Conservation (phyloP, 495 filamentous ascomycete species). For the Neurospora intermedia region DNA sequence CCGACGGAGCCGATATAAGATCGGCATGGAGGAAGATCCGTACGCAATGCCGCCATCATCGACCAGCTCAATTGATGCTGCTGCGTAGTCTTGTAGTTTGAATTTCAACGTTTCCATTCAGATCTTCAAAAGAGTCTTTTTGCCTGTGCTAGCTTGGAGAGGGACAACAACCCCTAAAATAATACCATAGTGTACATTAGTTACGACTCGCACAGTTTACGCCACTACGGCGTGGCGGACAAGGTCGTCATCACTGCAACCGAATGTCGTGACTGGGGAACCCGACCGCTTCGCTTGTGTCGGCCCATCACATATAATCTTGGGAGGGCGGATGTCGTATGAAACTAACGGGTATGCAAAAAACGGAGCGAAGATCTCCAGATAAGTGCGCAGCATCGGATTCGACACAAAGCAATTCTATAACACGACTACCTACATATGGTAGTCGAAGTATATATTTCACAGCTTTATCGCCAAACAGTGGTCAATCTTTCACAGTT, state of each 20-base stretch:
- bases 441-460: neutral
- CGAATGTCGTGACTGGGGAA: neutral
- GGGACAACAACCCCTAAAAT: neutral
- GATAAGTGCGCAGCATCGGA: neutral
- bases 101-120: neutral
- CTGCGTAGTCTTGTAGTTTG: neutral
- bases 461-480: neutral
- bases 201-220: neutral
- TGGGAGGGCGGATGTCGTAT: neutral
- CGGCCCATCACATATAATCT: neutral
- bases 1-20: neutral
- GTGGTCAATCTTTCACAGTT: too few species aligned
- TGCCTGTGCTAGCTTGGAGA: neutral
- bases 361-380: neutral
- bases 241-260: neutral
- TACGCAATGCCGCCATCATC: neutral
- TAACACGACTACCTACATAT: neutral
- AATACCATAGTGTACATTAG: neutral
- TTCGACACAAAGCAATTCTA: neutral
- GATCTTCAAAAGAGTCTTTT: neutral
- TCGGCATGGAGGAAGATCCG: neutral
- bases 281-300: neutral
- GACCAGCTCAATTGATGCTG: neutral
- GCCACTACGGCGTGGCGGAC: neutral
- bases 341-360: neutral